Evolutionary conservation across 345 rosid species (phyloP).

Genomic region (Populus tremula): DNA sequence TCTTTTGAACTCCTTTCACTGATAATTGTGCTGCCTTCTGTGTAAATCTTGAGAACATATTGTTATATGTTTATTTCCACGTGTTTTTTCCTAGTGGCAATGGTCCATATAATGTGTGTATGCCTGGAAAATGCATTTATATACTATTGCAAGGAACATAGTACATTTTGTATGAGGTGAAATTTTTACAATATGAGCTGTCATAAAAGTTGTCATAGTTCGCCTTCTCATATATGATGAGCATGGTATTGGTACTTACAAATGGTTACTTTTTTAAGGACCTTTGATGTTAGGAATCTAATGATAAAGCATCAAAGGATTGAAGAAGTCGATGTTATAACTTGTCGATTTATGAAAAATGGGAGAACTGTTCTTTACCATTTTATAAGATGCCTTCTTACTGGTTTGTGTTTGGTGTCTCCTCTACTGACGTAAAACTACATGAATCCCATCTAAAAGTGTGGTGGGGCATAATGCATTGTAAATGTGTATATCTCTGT

Average conservation of each 20-base stretch:
- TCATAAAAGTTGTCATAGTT: background rate
- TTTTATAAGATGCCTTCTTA: background rate
- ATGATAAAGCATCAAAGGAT: background rate
- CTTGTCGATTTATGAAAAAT: background rate
- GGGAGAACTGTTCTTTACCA: background rate
- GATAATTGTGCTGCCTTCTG: background rate
- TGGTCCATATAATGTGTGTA: background rate
- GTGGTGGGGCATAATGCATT: background rate
- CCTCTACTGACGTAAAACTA: background rate
- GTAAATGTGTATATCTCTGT: background rate
- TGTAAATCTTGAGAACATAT: background rate
- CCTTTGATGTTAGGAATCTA: background rate
- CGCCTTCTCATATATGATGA: background rate
- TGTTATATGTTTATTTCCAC: background rate
- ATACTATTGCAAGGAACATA: background rate
- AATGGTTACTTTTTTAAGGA: background rate
- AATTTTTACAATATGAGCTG: background rate
- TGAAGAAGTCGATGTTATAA: background rate
- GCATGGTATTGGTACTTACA: background rate
- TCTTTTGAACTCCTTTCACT: background rate
- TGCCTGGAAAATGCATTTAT: background rate
- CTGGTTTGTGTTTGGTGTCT: background rate
- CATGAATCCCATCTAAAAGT: background rate
- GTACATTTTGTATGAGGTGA: background rate
- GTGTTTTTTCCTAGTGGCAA: background rate